Percentiles rank a stretch among this genome's conserved stretches.
Conservation (phyloP, 208 protist species). For the Leishmania major region DNA sequence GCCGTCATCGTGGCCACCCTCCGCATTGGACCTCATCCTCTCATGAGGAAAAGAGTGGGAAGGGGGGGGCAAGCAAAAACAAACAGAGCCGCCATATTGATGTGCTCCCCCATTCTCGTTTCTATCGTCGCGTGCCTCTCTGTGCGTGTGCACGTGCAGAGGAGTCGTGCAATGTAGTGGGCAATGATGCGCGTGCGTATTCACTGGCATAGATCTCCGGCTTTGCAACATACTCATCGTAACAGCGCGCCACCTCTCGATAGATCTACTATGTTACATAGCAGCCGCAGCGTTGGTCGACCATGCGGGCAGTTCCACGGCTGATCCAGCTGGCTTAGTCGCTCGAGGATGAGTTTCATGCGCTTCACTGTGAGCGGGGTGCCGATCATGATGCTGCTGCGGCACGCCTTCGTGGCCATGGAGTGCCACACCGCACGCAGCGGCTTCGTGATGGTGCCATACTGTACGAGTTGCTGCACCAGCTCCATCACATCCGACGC, state of each 20-base stretch:
- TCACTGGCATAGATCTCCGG: background rate
- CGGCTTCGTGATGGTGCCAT: constrained; percentile 53
- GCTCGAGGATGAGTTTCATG: constrained; percentile 83
- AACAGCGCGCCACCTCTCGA: background rate
- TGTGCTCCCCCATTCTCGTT: too few species aligned
- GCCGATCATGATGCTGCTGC: constrained; percentile 95
- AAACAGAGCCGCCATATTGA: background rate
- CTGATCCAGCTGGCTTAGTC: constrained; percentile 79
- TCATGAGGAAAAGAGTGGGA: too few species aligned
- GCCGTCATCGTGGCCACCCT: background rate
- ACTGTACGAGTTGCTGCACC: constrained; percentile 74
- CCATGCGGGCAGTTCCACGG: constrained; percentile 97
- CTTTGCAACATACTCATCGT: background rate
- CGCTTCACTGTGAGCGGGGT: constrained; percentile 63
- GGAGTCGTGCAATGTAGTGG: background rate
- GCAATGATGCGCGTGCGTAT: background rate
- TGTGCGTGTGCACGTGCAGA: constrained; percentile 11
- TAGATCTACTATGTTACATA: constrained; percentile 46
- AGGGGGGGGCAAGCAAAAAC: background rate
- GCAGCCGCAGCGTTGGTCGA: constrained; percentile 85
- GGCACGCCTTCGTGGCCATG: constrained; percentile 93
- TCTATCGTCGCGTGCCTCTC: constrained; percentile 11
- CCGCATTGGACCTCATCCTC: background rate
- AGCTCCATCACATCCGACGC: constrained; percentile 90
- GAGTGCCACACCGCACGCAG: constrained; percentile 90